Conservation (phyloP, 2,329 filamentous ascomycete species). For the Fusarium fracticaudum region DNA sequence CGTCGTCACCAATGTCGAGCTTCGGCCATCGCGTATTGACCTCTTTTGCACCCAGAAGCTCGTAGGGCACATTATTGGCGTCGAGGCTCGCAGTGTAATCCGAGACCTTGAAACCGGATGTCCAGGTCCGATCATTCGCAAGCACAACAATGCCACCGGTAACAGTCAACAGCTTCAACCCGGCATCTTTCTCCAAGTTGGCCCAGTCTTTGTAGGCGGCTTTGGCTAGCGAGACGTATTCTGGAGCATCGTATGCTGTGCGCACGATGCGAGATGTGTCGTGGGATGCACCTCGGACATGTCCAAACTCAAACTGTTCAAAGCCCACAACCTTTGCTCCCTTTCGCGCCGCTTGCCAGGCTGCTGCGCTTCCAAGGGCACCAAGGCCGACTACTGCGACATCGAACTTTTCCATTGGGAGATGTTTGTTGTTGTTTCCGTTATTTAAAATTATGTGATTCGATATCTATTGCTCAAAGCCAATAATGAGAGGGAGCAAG, state of each 20-base stretch:
- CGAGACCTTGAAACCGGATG: not conserved
- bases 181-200: not conserved
- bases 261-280: slow-evolving; percentile 3
- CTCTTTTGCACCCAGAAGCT: not conserved
- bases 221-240: slow-evolving; percentile 1
- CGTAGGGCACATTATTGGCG: not conserved
- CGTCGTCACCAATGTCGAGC: not conserved
- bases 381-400: not conserved
- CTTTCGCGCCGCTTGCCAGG: not conserved
- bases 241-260: not conserved
- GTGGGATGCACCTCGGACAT: slow-evolving; percentile 1
- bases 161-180: not conserved
- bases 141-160: not conserved
- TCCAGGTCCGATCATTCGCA: not conserved
- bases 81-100: not conserved
- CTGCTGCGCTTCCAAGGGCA: not conserved
- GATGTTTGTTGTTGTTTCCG: not conserved
- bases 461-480: not conserved
- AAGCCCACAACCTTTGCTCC: not conserved
- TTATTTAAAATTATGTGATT: not conserved
- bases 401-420: not conserved
- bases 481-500: fast-evolving
- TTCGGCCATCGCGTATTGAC: not conserved
- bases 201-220: not conserved
- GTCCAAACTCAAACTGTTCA: slow-evolving; percentile 2